Conservation (phyloP, 495 filamentous ascomycete genomes). For the Pyrenula massariospora region DNA sequence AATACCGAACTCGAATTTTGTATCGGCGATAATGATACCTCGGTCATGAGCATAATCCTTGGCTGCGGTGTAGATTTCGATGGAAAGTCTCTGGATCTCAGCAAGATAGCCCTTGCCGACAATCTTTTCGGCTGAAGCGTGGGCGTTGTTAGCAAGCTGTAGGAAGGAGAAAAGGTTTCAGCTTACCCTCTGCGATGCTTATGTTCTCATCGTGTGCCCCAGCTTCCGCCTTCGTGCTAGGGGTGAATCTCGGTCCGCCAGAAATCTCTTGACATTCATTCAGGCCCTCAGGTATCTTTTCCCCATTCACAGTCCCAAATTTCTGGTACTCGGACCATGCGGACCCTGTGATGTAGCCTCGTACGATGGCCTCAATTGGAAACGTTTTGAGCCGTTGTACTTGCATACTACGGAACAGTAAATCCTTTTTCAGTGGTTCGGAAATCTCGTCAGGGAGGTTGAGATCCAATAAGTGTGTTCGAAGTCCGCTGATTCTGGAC, state of each 20-base stretch:
- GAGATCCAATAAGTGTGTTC: constrained; percentile 67
- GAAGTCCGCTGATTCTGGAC: constrained; percentile 50
- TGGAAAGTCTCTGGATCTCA: constrained; percentile 57
- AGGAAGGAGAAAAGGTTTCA: too few species aligned
- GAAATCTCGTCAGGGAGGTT: constrained; percentile 46
- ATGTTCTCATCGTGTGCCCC: constrained; percentile 91
- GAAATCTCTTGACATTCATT: constrained; percentile 63
- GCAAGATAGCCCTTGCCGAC: constrained; percentile 66
- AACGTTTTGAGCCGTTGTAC: constrained; percentile 69
- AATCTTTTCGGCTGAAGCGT: constrained; percentile 41
- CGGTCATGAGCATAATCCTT: constrained; percentile 60
- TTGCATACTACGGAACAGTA: constrained; percentile 68
- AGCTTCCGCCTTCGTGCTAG: constrained; percentile 77
- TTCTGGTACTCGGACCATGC: constrained; percentile 77
- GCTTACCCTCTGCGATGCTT: constrained; percentile 48
- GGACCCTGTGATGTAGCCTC: constrained; percentile 88
- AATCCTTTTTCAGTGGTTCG: constrained; percentile 30
- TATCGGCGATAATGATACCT: constrained; percentile 87
- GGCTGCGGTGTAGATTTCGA: constrained; percentile 64
- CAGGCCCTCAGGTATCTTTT: constrained; percentile 53
- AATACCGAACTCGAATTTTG: constrained; percentile 73
- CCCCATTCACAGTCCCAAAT: constrained; percentile 70
- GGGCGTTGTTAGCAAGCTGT: constrained; percentile 6
- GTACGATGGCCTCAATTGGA: constrained; percentile 84
- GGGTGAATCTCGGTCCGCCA: constrained; percentile 68